Percentiles rank a stretch among this genome's conserved stretches.
phyloP scores from a whole-genome alignment of 768 basidiomycete genomes.

The Mycena vulgaris region DNA sequence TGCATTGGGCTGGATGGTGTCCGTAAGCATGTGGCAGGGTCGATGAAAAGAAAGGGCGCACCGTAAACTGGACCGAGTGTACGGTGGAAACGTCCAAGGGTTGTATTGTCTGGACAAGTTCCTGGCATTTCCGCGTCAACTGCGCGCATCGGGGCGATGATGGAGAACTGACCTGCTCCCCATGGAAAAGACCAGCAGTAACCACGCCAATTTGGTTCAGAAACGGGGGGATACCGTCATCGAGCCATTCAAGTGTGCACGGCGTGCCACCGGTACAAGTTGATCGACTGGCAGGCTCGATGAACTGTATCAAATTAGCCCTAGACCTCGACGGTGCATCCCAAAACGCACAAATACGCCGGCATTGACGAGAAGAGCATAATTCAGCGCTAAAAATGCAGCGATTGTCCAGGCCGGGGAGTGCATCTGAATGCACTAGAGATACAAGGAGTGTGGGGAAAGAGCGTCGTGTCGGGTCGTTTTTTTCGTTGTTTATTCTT shows the following conservation, averaged over 20 bases:
- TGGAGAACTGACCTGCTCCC: constrained; percentile 57
- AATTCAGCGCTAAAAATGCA: constrained; percentile 43
- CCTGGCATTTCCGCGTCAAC: constrained; percentile 52
- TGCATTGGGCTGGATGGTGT: constrained; percentile 64
- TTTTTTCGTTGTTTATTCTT: not conserved
- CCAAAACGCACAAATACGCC: constrained; percentile 57
- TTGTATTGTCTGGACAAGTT: constrained; percentile 69
- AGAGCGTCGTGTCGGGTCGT: constrained; percentile 19
- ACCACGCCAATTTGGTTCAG: constrained; percentile 64
- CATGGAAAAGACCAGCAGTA: constrained; percentile 71
- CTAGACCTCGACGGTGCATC: not conserved
- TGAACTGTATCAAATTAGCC: constrained; percentile 56
- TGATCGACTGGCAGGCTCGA: constrained; percentile 58
- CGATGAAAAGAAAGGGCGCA: constrained; percentile 47
- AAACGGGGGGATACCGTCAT: constrained; percentile 71
- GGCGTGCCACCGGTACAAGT: constrained; percentile 68
- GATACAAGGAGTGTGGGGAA: constrained; percentile 35
- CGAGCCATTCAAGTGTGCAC: constrained; percentile 74
- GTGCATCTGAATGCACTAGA: constrained; percentile 30
- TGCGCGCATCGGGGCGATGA: not conserved
- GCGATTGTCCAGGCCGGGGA: constrained; percentile 5
- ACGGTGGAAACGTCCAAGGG: constrained; percentile 67
- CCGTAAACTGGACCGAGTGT: constrained; percentile 70
- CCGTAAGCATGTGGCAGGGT: constrained; percentile 6
- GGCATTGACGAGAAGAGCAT: constrained; percentile 50